Conservation (phyloP, 1,139 yeast genomes). For the Pichia cactophila region DNA sequence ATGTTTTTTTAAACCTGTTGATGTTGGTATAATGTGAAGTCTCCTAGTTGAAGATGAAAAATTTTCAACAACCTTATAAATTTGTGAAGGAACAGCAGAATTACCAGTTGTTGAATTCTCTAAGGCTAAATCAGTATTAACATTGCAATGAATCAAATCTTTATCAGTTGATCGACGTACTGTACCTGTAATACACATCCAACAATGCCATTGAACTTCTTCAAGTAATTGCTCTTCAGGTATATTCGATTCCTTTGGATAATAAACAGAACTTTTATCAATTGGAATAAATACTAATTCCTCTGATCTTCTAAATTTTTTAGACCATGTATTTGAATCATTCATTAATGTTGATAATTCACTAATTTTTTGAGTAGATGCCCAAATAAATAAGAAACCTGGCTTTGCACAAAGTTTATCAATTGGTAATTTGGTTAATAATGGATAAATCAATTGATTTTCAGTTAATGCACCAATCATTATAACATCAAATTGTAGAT, state of each 20-base stretch:
- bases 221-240: slow-evolving; percentile 40
- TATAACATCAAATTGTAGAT: slow-evolving; percentile 73
- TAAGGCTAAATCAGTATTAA: slow-evolving; percentile 80
- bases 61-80: slow-evolving; percentile 83
- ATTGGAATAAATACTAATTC: slow-evolving; percentile 69
- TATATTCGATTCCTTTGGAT: slow-evolving; percentile 39
- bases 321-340: slow-evolving; percentile 55
- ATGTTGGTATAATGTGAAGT: slow-evolving; percentile 73
- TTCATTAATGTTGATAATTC: slow-evolving; percentile 49
- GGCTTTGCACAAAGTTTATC: slow-evolving; percentile 74
- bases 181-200: slow-evolving; percentile 96
- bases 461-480: slow-evolving; percentile 85
- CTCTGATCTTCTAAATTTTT: slow-evolving; percentile 80
- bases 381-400: slow-evolving; percentile 82
- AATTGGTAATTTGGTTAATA: slow-evolving; percentile 59
- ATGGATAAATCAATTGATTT: slow-evolving; percentile 55
- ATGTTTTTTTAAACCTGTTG: slow-evolving; percentile 54
- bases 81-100: slow-evolving; percentile 63
- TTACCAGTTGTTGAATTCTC: slow-evolving; percentile 34
- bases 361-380: slow-evolving; percentile 62
- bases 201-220: slow-evolving; percentile 82
- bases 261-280: slow-evolving; percentile 51
- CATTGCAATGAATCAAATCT: slow-evolving; percentile 83
- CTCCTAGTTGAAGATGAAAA: slow-evolving; percentile 77
- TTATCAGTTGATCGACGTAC: slow-evolving; percentile 78